Evolutionary conservation across 2,329 filamentous ascomycete species (phyloP).

Genomic region (Akanthomyces lecanii): DNA sequence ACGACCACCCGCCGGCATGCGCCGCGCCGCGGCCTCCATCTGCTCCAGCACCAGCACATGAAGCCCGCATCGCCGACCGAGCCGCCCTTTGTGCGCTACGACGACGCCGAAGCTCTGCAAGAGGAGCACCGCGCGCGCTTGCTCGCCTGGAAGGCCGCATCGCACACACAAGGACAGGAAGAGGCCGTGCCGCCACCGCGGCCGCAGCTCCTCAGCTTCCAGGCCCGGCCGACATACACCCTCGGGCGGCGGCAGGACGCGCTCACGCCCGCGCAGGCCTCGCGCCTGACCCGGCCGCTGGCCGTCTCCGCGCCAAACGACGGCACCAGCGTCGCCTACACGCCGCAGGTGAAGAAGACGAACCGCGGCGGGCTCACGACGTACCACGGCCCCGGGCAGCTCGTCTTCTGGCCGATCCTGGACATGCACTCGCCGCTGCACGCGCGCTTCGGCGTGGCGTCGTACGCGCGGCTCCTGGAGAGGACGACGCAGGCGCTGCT

Average conservation of each 20-base stretch:
- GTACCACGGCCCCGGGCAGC: constrained; percentile 90
- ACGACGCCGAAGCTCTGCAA: constrained; percentile 29
- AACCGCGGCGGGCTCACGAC: constrained; percentile 88
- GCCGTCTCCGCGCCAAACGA: constrained; percentile 25
- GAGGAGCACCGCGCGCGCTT: constrained; percentile 32
- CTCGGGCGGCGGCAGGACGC: constrained; percentile 73
- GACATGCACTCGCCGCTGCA: constrained; percentile 63
- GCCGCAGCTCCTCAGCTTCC: constrained; percentile 72
- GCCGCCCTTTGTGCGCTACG: constrained; percentile 28
- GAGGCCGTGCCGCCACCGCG: constrained; percentile 38
- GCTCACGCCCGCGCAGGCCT: constrained; percentile 44
- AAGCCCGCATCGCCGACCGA: constrained; percentile 18
- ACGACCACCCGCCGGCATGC: neutral
- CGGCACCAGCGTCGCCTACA: constrained; percentile 27
- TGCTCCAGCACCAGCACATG: constrained; percentile 32
- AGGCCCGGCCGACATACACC: constrained; percentile 79
- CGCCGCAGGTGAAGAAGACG: constrained; percentile 63
- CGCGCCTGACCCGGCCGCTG: constrained; percentile 41
- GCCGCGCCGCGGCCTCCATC: constrained; percentile 10
- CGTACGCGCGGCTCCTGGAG: constrained; percentile 77
- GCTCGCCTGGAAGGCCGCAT: constrained; percentile 32
- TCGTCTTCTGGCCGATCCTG: constrained; percentile 89
- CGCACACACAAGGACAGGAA: constrained; percentile 12
- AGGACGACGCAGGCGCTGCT: constrained; percentile 67
- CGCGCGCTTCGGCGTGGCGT: constrained; percentile 60